Conservation (phyloP, 352 stramenopile species). For the Thalassiosira delicatula region DNA sequence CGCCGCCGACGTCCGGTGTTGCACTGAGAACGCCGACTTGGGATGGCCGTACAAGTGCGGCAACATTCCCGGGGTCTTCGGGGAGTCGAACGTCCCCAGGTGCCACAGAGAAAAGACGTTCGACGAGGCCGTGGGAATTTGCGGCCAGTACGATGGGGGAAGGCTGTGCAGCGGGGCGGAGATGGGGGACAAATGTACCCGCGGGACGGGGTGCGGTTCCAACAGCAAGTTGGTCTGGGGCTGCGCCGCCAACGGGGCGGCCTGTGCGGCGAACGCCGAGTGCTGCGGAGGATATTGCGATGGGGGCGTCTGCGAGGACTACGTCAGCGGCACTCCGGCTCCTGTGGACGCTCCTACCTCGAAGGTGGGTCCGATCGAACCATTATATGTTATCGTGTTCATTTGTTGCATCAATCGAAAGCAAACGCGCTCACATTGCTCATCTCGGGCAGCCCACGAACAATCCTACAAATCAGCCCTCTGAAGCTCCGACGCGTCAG, state of each 20-base stretch:
- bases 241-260: background rate
- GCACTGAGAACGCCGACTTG: background rate
- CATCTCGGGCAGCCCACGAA: background rate
- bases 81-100: background rate
- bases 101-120: background rate
- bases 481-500: background rate
- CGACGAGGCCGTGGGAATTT: background rate
- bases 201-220: background rate
- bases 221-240: background rate
- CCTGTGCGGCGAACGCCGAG: background rate
- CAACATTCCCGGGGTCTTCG: background rate
- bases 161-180: background rate
- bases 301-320: background rate
- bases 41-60: background rate
- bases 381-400: background rate
- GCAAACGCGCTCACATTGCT: background rate
- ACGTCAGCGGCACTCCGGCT: background rate
- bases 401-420: background rate
- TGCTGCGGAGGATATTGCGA: background rate
- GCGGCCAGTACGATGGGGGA: background rate
- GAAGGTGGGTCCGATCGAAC: background rate
- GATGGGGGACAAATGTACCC: background rate
- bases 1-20: background rate
- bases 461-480: background rate
- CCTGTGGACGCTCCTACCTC: background rate